phyloP scores from a whole-genome alignment of 148 eudicot genomes.

The Heliosperma pusillum region DNA sequence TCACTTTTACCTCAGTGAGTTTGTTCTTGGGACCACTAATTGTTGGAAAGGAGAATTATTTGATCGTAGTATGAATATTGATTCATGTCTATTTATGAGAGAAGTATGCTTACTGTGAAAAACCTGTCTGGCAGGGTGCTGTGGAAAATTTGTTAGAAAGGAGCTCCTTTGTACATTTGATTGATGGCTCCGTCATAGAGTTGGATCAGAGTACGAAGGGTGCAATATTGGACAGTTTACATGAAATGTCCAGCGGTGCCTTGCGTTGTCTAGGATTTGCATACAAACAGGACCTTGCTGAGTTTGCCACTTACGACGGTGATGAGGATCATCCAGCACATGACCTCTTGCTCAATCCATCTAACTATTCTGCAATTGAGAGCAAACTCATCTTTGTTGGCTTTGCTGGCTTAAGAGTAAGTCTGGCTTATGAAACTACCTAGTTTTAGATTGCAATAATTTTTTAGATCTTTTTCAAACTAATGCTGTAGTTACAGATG shows the following conservation, averaged over 20 bases:
- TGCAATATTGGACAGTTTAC: constrained; percentile 52
- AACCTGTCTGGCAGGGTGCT: constrained; percentile 62
- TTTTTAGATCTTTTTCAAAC: background rate
- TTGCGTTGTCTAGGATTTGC: constrained; percentile 87
- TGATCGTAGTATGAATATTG: background rate
- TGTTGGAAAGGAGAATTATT: background rate
- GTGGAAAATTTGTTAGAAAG: constrained; percentile 80
- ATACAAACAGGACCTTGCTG: constrained; percentile 63
- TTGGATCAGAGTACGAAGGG: constrained; percentile 45
- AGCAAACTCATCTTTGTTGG: constrained; percentile 74
- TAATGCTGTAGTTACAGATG: background rate
- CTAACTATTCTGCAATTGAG: constrained; percentile 66
- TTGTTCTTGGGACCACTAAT: background rate
- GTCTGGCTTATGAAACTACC: constrained; percentile 18
- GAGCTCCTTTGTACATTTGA: constrained; percentile 65
- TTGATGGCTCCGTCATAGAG: constrained; percentile 61
- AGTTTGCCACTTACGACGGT: constrained; percentile 63
- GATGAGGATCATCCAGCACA: constrained; percentile 88
- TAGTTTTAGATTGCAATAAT: background rate
- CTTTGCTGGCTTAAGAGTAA: constrained; percentile 74
- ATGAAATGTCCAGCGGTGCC: constrained; percentile 71
- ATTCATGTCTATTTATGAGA: background rate
- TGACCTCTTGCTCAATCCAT: constrained; percentile 59
- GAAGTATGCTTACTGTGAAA: constrained; percentile 7
- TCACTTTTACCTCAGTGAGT: background rate